Evolutionary conservation across 2,329 filamentous ascomycete genomes (phyloP), one percentile per base, ranked within the genome.

Genomic region (Dactylellina haptotyla): DNA sequence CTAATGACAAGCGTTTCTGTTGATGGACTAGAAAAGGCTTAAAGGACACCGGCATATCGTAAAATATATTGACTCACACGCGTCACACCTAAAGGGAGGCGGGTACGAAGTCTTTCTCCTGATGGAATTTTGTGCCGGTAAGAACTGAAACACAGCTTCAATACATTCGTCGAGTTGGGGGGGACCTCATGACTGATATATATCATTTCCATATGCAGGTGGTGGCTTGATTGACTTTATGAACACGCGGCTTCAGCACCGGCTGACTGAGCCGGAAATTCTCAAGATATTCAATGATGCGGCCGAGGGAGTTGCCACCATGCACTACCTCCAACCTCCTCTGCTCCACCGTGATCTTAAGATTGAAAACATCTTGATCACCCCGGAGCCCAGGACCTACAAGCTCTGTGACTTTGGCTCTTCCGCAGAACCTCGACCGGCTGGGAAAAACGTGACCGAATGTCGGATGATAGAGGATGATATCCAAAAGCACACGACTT

Each of bases 361-460:
- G 83, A 94, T 99, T 75, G 95, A 99, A 82, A 99, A 99, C 79
- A 93, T 99, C 45, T 86, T 99, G 65, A 99, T 99, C 76, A 90
- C 89, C 50, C 84, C 85, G 43, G 85, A 86, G 84, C 85, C n/a
- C 86, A 86, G 87, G 77, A 86, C 89, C 76, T 99, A 97, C 85
- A 99, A 99, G 83, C 86, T 99, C 37, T 99, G 95, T 83, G 95
- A 99, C 83, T 99, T 99, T 84, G 95, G 95, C 32, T 97, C 93
- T 3, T 89, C 95, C 3, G 93, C 95, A 2, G 84, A 89, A 26
- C 93, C 95, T 34, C 87, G 90, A 75, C 89, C 93, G 10, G 93
- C 95, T 43, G 93, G 95, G 10, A 91, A 88, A 14, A 94, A 91
- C 3, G 90, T 93, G 4, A 88, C 89, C 39, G 95, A 99, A 81